Percentiles rank a stretch among this genome's conserved stretches.
These are phyloP conservation scores for Aeminium ludgeri DNA, from an alignment of 495 filamentous ascomycete genomes.

Conservation along the genomic window DNA sequence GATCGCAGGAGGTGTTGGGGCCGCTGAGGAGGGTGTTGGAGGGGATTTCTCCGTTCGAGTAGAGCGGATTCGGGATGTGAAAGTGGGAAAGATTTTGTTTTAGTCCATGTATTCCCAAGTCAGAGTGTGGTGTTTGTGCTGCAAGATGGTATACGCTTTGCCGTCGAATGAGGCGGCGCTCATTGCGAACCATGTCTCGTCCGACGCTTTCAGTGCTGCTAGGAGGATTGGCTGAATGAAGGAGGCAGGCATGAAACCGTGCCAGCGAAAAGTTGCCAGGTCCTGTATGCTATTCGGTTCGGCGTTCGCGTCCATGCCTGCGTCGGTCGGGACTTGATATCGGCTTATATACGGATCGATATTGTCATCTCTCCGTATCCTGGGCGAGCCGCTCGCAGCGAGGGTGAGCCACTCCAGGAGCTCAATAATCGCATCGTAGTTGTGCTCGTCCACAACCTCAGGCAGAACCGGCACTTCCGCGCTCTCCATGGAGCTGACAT, in stretches of 20 bases:
- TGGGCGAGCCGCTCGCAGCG: slow-evolving; percentile 52
- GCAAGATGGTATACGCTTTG: slow-evolving; percentile 12
- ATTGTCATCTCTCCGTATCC: slow-evolving; percentile 44
- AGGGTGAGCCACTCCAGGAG: slow-evolving; percentile 77
- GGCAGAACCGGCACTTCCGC: slow-evolving; percentile 6
- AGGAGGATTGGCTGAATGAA: slow-evolving; percentile 20
- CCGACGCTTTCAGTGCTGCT: slow-evolving; percentile 11
- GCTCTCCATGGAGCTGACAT: background rate
- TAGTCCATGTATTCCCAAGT: slow-evolving; percentile 15
- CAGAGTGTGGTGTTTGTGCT: slow-evolving; percentile 3
- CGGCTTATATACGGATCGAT: slow-evolving; percentile 68
- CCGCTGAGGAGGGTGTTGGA: slow-evolving; percentile 42
- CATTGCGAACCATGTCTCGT: slow-evolving; percentile 21
- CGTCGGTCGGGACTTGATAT: slow-evolving; percentile 47
- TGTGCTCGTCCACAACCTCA: background rate
- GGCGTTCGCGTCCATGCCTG: background rate
- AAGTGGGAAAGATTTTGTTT: background rate
- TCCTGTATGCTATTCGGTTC: slow-evolving; percentile 1
- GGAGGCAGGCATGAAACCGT: slow-evolving; percentile 20
- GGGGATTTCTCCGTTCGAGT: slow-evolving; percentile 13
- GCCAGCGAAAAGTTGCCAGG: slow-evolving; percentile 21
- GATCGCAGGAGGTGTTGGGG: slow-evolving; percentile 43
- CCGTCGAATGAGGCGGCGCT: slow-evolving; percentile 19
- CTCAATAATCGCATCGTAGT: slow-evolving; percentile 32
- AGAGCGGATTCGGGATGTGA: background rate